Base-by-base conservation (phyloP, 192 early-diverging fungal genomes). In the Coemansia sp. region DNA sequence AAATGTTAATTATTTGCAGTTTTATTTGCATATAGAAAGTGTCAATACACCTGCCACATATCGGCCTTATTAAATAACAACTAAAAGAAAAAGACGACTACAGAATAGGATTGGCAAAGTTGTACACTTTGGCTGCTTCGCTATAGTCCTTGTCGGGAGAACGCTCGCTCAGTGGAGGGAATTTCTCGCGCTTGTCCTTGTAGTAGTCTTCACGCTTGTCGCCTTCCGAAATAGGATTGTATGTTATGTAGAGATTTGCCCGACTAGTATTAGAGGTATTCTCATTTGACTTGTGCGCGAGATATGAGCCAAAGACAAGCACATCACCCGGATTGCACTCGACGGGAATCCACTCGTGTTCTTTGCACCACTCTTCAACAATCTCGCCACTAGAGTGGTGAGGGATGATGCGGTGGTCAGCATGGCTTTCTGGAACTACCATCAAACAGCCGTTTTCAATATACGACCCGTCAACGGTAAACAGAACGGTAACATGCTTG, bases 281-380 rank as follows among this genome's bases (percentile, higher is more conserved):
- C 22, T 74, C 71, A 22, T 77, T 82, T 3, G 83, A 85, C 29
- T 67, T 75, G 61, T 87, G 85, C 4, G 85, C 85, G n/a, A 87
- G 63, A 49, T 86, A 86, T n/a, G 83, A 84, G 53, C 85, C 84
- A 84, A 87, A 87, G 19, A 87, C 64, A 57, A 86, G 71, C 3
- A 85, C 57, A n/a, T 84, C 85, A 16, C 86, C 86, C 45, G 83
- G 77, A 38, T 82, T 67, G 65, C 83, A 85, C 50, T 83, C 71
- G 6, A 87, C 84, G 23, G 85, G 82, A 29, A 83, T 49, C 86
- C 86, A 87, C 13, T 80, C 54, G 19, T 81, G 62, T 22, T 62
- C 60, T 11, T 71, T 50, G 66, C 75, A 79, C 85, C 86, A 86
- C 23, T 84, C 79, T 3, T 68, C 61, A 29, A 47, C 24, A 22